Evolutionary conservation across 495 filamentous ascomycete species (phyloP).

Genomic region (Thozetella sp.): DNA sequence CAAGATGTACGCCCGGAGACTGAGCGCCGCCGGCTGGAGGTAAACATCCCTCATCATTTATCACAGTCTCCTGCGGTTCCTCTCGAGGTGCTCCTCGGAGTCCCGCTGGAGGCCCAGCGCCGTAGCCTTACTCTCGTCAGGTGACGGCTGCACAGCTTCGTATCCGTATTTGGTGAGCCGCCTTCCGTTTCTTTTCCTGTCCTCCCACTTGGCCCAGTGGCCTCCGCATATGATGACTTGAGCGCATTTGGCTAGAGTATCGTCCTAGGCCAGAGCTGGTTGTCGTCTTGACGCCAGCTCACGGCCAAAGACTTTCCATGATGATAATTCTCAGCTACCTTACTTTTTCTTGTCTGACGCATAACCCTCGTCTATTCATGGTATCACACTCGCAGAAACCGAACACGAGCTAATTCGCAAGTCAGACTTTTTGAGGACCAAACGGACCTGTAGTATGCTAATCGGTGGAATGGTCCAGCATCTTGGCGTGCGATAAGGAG

Average conservation of each 20-base stretch:
- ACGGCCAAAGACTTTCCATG: conserved; percentile 65
- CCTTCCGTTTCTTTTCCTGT: not conserved
- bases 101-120: not conserved
- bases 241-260: conserved; percentile 99
- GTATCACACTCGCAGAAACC: conserved; percentile 4
- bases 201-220: conserved; percentile 11
- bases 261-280: conserved; percentile 42
- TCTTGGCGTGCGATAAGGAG: conserved; percentile 91
- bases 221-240: conserved; percentile 84
- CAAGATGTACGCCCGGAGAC: conserved; percentile 92
- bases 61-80: conserved; percentile 16
- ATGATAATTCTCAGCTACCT: conserved; percentile 99
- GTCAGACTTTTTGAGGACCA: conserved; percentile 7
- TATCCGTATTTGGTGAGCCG: conserved; percentile 19
- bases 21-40: conserved; percentile 95
- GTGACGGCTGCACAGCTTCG: not conserved
- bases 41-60: conserved; percentile 42
- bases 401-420: conserved; percentile 22
- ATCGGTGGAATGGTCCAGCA: conserved; percentile 50
- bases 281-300: conserved; percentile 38
- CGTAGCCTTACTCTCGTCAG: conserved; percentile 11
- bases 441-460: conserved; percentile 6
- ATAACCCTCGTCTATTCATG: conserved; percentile 7
- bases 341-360: conserved; percentile 79
- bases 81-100: too few relatives aligned